Evolutionary conservation across 2,329 filamentous ascomycete genomes (phyloP), one percentile per base, ranked within the genome.

Genomic region (Fusarium keratoplasticum): DNA sequence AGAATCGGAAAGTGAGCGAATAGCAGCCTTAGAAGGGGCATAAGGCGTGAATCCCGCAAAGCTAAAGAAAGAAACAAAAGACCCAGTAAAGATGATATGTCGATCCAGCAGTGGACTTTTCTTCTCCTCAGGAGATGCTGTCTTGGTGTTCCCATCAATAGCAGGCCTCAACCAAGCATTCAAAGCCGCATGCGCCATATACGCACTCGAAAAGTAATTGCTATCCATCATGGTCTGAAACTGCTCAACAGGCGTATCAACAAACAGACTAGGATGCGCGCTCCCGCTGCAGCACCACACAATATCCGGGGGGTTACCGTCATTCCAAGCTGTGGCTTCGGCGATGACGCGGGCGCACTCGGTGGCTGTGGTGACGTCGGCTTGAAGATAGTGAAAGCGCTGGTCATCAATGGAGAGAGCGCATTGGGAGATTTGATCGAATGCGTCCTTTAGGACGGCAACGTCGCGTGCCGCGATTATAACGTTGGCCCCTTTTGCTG

Each of bases 191-290:
- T 74, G 71, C 0, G 71, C 71, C 71, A 74, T 66, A 16, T 74
- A 74, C 3, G 71, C 71, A 33, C 71, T 74, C 2, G 71, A 74
- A 18, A 74, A 74, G 6, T 74, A 74, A 20, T 74, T 74, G 4
- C 71, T 74, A n/a, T 74, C 71, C 71, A 74, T 74, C 71, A 74
- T 74, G 4, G 64, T 69, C 40, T 74, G 71, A 8, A 74, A 61
- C 27, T 74, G 68, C 10, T 72, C 71, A 16, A 74, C 9, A 0
- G 71, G 71, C 2, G 71, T 74, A 27, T 74, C 71, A 8, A 74
- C 61, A 58, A 74, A 74, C 20, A 74, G 33, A 1, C 68, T 74
- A 11, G 71, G 71, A 29, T 74, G 71, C 0, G 71, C 71, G 7
- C 71, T 74, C 18, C 71, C 71, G 33, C 71, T 74, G 4, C 71